Conservation (phyloP, 2,329 filamentous ascomycete genomes). For the Colletotrichum nymphaeae region DNA sequence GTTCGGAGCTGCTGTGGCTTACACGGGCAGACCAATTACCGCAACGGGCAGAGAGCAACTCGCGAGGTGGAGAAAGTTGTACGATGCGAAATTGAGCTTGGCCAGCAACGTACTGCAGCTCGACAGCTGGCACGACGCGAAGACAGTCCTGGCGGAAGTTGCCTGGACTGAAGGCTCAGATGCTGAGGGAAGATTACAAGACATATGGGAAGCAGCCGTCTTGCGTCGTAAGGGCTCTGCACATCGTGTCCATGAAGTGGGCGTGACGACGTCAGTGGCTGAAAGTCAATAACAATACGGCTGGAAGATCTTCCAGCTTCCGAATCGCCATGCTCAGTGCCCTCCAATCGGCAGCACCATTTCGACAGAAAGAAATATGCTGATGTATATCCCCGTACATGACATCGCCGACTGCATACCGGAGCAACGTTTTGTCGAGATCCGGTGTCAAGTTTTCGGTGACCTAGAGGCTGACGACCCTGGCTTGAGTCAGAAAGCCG, state of each 20-base stretch:
- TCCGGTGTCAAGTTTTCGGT: background rate
- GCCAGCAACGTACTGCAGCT: constrained; percentile 51
- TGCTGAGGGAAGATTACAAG: constrained; percentile 51
- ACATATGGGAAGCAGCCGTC: constrained; percentile 55
- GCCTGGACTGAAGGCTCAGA: constrained; percentile 54
- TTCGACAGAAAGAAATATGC: background rate
- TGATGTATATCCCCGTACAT: background rate
- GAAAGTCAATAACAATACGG: background rate
- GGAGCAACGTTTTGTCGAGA: constrained; percentile 7
- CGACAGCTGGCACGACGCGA: constrained; percentile 52
- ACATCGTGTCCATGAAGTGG: background rate
- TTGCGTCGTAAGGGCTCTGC: constrained; percentile 31
- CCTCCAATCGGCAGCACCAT: background rate
- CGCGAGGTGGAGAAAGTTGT: constrained; percentile 49
- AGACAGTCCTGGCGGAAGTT: constrained; percentile 49
- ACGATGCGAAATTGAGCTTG: constrained; percentile 54
- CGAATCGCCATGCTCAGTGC: background rate
- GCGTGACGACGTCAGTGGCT: background rate
- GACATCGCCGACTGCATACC: background rate
- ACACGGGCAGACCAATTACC: constrained; percentile 49
- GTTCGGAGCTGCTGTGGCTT: constrained; percentile 56
- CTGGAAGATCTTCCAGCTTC: background rate
- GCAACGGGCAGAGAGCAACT: constrained; percentile 50
- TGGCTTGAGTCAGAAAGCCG: constrained; percentile 17
- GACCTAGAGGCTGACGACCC: background rate